Evolutionary conservation across 2,329 filamentous ascomycete genomes (phyloP).

Genomic region (Tolypocladium inflatum): DNA sequence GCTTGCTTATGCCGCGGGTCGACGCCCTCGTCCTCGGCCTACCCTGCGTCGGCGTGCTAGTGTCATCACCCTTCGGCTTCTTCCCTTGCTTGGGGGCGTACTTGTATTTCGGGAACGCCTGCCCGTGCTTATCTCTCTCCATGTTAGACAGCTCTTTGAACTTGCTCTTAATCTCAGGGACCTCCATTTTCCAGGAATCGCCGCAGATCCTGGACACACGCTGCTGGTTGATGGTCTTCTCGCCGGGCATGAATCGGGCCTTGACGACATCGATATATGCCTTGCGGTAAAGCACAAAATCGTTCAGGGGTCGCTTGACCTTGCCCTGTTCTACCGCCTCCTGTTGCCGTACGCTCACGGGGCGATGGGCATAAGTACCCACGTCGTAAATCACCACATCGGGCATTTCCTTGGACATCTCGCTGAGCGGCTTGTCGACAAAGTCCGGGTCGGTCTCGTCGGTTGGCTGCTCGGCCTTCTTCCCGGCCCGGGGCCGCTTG

Average conservation of each 20-base stretch:
- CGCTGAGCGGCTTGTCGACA: slow-evolving; percentile 52
- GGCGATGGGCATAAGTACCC: slow-evolving; percentile 65
- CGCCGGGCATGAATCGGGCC: background rate
- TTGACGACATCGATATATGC: slow-evolving; percentile 43
- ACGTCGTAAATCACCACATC: slow-evolving; percentile 66
- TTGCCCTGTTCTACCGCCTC: slow-evolving; percentile 65
- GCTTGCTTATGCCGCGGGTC: background rate
- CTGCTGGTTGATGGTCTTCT: slow-evolving; percentile 80
- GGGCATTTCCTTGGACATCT: slow-evolving; percentile 54
- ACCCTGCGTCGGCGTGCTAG: background rate
- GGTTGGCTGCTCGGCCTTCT: background rate
- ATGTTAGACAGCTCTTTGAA: slow-evolving; percentile 72
- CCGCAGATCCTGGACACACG: slow-evolving; percentile 83
- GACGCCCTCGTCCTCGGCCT: background rate
- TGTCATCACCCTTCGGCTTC: slow-evolving; percentile 15
- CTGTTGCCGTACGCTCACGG: slow-evolving; percentile 51
- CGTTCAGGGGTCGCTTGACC: slow-evolving; percentile 90
- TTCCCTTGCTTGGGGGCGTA: slow-evolving; percentile 73
- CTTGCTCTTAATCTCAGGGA: slow-evolving; percentile 58
- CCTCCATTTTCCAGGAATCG: slow-evolving; percentile 72
- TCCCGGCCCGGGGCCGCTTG: background rate
- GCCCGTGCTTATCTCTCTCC: slow-evolving; percentile 76
- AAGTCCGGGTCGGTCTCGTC: background rate
- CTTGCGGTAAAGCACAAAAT: slow-evolving; percentile 95
- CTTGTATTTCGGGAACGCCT: slow-evolving; percentile 85